These are phyloP conservation scores for Lepidium aucheri DNA, from an alignment of 345 rosid genomes.

Conservation along the genomic window DNA sequence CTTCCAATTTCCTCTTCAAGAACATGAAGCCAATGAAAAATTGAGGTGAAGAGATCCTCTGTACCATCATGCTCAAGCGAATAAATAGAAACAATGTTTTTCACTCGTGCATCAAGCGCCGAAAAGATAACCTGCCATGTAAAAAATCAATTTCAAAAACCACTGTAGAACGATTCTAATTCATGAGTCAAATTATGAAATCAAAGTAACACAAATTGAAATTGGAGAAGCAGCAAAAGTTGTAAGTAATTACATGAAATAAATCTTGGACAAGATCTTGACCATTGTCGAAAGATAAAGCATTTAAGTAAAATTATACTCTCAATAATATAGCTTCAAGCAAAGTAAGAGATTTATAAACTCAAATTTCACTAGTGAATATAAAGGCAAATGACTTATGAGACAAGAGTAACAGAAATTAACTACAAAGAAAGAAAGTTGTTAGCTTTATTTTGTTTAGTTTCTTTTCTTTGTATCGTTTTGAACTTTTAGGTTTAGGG, in stretches of 20 bases:
- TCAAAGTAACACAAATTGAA: neutral
- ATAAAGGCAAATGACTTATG: neutral
- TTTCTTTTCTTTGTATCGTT: no score
- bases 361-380: neutral
- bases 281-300: no score
- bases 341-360: neutral
- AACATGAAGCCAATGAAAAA: conserved; percentile 59
- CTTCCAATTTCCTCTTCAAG: conserved; percentile 46
- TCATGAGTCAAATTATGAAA: no score
- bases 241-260: neutral
- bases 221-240: neutral
- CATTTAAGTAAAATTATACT: no score
- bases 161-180: neutral
- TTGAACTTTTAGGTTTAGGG: no score
- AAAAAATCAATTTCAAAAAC: conserved; percentile 1
- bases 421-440: neutral
- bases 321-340: neutral
- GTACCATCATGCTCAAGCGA: conserved; percentile 87
- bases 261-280: neutral
- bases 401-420: neutral
- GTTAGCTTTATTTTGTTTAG: no score
- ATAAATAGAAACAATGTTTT: conserved; percentile 84
- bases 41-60: conserved; percentile 62
- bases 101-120: conserved; percentile 83
- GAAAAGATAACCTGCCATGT: conserved; percentile 72